Base-by-base conservation (phyloP, 164 flowering plant genomes). In the Vitis rotundifolia region DNA sequence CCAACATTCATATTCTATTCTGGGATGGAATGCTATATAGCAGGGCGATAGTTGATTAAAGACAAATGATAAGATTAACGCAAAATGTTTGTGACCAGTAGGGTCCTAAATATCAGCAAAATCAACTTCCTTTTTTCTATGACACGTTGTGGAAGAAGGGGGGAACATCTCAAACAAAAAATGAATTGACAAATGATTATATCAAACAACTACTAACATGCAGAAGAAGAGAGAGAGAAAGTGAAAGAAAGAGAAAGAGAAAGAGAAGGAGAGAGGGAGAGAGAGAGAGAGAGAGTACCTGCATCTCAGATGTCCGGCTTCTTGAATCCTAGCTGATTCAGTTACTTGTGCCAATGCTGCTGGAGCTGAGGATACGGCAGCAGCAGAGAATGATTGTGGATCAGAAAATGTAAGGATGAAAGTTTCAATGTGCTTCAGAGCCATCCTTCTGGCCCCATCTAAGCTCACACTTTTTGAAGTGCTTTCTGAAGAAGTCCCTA, bases 281-380 rank as follows among this genome's bases (percentile, higher is more conserved):
- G 58, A 62, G 51, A 22, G 55, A 54, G 60, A 63, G 62, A 63
- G 53, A 19, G 12, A 19, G 67, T 59, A 94, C 98, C 98, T 94
- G 98, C 97, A 94, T 91, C 98, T 83, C 50, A 94, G 82, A 84
- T 94, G 97, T 60, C 98, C 98, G 52, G 97, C 97, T 80, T 94
- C 98, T 69, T 80, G 95, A 73, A 94, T 94, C 7, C 97, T 92
- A 73, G 93, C 89, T 57, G 86, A 77, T 74, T 92, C 94, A 50
- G 90, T 89, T 26, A 92, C 91, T 79, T 88, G 95, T 15, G 86
- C 75, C 77, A 92, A 78, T 62, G 97, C 81, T 59, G 96, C 87
- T 71, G 94, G 91, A 16, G 91, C 84, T 49, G 91, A 91, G 68
- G 97, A 94, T 60, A 87, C 80, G 61, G 93, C 91, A 68, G 97